Evolutionary conservation across 2,329 filamentous ascomycete species (phyloP).

Genomic region (Xylaria sp.): DNA sequence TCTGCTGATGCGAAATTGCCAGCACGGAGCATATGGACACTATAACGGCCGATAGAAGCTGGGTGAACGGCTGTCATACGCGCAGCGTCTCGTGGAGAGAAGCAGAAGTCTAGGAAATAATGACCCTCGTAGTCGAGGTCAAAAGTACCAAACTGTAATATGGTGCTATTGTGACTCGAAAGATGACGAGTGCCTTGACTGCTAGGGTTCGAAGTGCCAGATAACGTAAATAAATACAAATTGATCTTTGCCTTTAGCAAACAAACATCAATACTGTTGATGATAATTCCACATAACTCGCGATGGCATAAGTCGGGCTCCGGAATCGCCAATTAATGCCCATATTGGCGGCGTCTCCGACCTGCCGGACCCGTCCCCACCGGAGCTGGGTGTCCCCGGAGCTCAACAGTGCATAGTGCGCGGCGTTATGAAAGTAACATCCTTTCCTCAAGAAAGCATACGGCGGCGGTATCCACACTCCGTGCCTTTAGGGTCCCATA

Average conservation of each 20-base stretch:
- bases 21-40: not conserved
- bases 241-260: not conserved
- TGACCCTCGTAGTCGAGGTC: not conserved
- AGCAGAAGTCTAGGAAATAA: not conserved
- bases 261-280: not conserved
- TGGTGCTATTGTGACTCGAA: constrained; percentile 9
- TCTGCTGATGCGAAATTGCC: not conserved
- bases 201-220: not conserved
- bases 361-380: not conserved
- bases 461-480: constrained; percentile 1
- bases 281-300: not conserved
- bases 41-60: not conserved
- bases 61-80: not conserved
- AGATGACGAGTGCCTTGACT: not conserved
- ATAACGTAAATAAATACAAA: not conserved
- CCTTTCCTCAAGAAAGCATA: not conserved
- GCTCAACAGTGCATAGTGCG: not conserved
- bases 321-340: not conserved
- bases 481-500: not conserved
- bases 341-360: not conserved
- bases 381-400: not conserved
- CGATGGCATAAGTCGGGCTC: not conserved
- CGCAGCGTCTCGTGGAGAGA: not conserved
- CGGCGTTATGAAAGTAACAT: not conserved
- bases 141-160: not conserved